Evolutionary conservation across 1,139 yeast species (phyloP).

Genomic region (Taphrina betulina): DNA sequence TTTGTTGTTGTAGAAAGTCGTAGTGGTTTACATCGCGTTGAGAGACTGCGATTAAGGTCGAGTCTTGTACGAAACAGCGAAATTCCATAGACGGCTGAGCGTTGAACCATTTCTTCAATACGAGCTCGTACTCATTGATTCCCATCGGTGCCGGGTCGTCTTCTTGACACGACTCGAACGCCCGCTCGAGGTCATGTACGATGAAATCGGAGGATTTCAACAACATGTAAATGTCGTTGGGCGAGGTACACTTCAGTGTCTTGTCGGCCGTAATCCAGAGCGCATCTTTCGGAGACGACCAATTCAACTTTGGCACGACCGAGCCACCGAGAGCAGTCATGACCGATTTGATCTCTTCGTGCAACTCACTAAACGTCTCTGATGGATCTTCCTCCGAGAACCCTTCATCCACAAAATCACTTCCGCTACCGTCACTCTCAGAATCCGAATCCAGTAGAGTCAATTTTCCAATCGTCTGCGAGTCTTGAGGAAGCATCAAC

Average conservation of each 20-base stretch:
- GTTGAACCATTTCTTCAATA: slow-evolving; percentile 75
- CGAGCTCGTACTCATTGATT: slow-evolving; percentile 56
- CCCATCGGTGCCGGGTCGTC: slow-evolving; percentile 35
- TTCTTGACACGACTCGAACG: slow-evolving; percentile 52
- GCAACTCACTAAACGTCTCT: slow-evolving; percentile 58
- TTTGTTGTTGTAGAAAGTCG: slow-evolving; percentile 57
- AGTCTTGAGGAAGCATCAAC: slow-evolving; percentile 60
- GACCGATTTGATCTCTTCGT: slow-evolving; percentile 51
- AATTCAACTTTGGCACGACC: slow-evolving; percentile 84
- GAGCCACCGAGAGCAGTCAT: slow-evolving; percentile 54
- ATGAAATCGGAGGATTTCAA: slow-evolving; percentile 85
- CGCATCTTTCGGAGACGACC: slow-evolving; percentile 97
- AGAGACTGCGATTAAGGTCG: slow-evolving; percentile 65
- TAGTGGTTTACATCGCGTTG: slow-evolving; percentile 87
- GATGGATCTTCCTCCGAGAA: slow-evolving; percentile 41
- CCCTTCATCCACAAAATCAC: slow-evolving; percentile 32
- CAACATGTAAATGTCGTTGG: slow-evolving; percentile 73
- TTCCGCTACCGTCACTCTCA: slow-evolving; percentile 41
- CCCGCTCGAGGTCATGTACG: slow-evolving; percentile 74
- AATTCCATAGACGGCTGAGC: slow-evolving; percentile 89
- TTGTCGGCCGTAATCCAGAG: slow-evolving; percentile 84
- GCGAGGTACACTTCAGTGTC: slow-evolving; percentile 64
- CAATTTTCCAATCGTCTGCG: slow-evolving; percentile 59
- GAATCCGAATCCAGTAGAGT: slow-evolving; percentile 57
- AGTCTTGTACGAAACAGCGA: slow-evolving; percentile 70